Evolutionary conservation across 1,284 basidiomycete species (phyloP), one percentile per base, ranked within the genome.

Genomic region (Macrocystidia cucumis): DNA sequence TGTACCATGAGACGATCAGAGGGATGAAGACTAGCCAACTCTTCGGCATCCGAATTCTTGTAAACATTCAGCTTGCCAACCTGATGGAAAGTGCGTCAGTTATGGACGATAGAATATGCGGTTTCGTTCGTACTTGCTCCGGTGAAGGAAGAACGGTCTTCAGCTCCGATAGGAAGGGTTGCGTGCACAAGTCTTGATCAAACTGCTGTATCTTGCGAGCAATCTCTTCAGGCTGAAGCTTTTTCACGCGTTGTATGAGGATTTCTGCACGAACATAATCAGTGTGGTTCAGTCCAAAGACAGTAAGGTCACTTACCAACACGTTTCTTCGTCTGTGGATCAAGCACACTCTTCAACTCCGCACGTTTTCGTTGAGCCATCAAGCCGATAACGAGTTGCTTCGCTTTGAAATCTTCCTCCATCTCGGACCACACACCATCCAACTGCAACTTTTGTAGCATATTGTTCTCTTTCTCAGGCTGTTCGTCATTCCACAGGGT

Each of bases 341-440:
- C 87, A 31, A 95, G 72, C n/a, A 95, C 87, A 61, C 88, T 91
- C 60, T 84, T 87, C 29, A 93, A 64, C 51, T 93, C 89, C 13
- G 86, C 88, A 39, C 74, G 75, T 54, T 79, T 91, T 57, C 89
- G 82, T 48, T 78, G 78, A 35, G 78, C 80, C 68, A 89, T 75
- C 9, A 88, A 55, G 50, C 84, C 86, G 43, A 86, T 82, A 47
- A 93, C 91, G 32, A 91, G 71, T 57, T 96, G 91, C 60, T 95
- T 93, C 12, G 93, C 92, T 56, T 95, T 93, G 69, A 98, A 98
- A 54, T 95, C 92, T 52, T 96, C 87, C 59, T 98, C 93, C 85
- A 98, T 98, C 63, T 93, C 87, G 49, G 74, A 74, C 81, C 93
- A 98, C 7, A 98, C 78, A 26, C 93, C 90, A 51, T 90, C 86